These are phyloP conservation scores for Rhytidiadelphus loreus DNA, from an alignment of 225 moss, liverwort and hornwort genomes.

Conservation along the genomic window DNA sequence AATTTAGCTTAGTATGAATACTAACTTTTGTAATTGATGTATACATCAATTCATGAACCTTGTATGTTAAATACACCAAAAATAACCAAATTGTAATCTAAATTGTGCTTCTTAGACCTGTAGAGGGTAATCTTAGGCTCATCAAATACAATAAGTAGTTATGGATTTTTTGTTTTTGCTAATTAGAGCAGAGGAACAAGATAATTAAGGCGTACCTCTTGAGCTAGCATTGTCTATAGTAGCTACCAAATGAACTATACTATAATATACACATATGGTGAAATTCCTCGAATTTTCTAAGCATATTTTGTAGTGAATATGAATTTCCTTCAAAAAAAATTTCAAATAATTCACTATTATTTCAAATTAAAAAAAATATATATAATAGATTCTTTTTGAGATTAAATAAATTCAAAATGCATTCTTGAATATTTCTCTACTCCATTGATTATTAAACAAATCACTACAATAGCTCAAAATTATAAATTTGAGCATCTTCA, in stretches of 20 bases:
- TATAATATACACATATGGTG: neutral
- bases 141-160: fast-evolving
- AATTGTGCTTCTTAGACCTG: neutral
- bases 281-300: neutral
- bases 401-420: neutral
- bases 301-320: fast-evolving
- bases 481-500: neutral
- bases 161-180: neutral
- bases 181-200: fast-evolving
- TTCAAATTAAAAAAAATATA: neutral
- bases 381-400: too few species aligned
- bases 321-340: neutral
- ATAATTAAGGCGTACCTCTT: neutral
- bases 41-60: neutral
- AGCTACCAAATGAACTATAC: fast-evolving
- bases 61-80: neutral
- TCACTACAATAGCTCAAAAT: fast-evolving
- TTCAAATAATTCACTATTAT: neutral
- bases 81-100: fast-evolving
- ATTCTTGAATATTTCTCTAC: neutral
- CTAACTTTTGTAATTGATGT: neutral
- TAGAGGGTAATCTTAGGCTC: neutral
- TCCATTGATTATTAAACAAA: neutral
- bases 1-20: fast-evolving
- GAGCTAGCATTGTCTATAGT: fast-evolving